Percentiles rank a stretch among this genome's conserved stretches.
Evolutionary conservation across 257 asterid species (phyloP).

Genomic region (Knoxia roxburghii): DNA sequence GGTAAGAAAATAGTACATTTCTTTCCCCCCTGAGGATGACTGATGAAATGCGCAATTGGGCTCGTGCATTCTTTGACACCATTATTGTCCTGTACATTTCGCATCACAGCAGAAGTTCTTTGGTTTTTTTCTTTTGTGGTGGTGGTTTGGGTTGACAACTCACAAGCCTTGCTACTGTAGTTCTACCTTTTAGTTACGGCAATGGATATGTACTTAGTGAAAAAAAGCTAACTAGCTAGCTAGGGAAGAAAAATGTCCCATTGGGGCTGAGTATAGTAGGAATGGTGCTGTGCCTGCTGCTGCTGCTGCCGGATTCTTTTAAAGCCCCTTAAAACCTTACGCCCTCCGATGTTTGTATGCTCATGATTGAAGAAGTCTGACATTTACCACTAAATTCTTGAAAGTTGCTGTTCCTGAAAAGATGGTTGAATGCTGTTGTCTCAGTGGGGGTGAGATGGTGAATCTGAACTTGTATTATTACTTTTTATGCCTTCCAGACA

Average conservation of each 20-base stretch:
- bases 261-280: too few species aligned
- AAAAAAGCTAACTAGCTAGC: too few species aligned
- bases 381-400: conserved; percentile 15
- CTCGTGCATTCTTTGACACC: not conserved
- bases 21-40: not conserved
- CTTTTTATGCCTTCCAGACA: not conserved
- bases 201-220: too few species aligned
- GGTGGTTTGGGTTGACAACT: too few species aligned
- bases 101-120: not conserved
- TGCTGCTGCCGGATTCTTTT: conserved; percentile 1
- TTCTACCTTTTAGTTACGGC: too few species aligned
- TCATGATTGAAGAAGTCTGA: conserved; percentile 29
- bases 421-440: not conserved
- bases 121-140: too few species aligned
- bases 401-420: conserved; percentile 6
- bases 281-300: not conserved
- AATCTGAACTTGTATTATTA: not conserved
- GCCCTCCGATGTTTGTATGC: conserved; percentile 10
- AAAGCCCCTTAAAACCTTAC: not conserved
- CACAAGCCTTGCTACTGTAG: too few species aligned
- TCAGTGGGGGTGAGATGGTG: not conserved
- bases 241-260: too few species aligned
- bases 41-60: not conserved
- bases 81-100: not conserved
- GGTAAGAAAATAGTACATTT: too few species aligned